Percentiles rank a stretch among this genome's conserved stretches.
These are phyloP conservation scores for Macrocystidia cucumis DNA, from an alignment of 1,284 basidiomycete species.

Conservation along the genomic window DNA sequence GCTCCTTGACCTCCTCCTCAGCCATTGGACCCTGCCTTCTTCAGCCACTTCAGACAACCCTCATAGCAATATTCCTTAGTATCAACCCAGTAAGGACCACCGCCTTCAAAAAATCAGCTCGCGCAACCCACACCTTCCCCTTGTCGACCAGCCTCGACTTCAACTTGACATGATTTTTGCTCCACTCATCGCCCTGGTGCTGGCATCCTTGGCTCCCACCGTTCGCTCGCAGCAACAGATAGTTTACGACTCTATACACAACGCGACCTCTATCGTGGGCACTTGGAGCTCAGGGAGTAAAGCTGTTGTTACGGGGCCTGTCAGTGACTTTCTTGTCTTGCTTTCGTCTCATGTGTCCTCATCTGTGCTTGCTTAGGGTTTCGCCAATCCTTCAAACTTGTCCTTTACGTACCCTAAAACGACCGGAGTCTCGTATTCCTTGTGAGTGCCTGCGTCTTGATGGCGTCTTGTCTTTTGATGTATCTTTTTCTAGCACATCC, in stretches of 20 bases:
- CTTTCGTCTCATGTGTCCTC: constrained; percentile 1
- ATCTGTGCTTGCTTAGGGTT: constrained; percentile 58
- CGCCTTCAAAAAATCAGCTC: constrained; percentile 1
- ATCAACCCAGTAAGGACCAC: neutral
- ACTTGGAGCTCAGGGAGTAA: constrained; percentile 82
- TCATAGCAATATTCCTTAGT: constrained; percentile 1
- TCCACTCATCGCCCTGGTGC: constrained; percentile 25
- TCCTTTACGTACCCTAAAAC: constrained; percentile 77
- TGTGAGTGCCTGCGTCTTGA: constrained; percentile 48
- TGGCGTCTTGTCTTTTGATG: constrained; percentile 5
- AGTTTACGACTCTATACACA: constrained; percentile 31
- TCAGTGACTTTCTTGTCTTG: constrained; percentile 35
- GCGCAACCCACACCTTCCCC: constrained; percentile 3
- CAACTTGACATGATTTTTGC: constrained; percentile 27
- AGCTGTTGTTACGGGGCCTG: constrained; percentile 75
- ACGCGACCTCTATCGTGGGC: constrained; percentile 61
- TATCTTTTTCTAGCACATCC: constrained; percentile 39
- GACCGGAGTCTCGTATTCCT: constrained; percentile 82
- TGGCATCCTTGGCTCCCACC: constrained; percentile 33
- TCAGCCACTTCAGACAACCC: constrained; percentile 7
- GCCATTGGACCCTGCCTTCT: constrained; percentile 14
- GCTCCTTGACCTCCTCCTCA: constrained; percentile 18
- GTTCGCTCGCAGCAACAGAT: constrained; percentile 28
- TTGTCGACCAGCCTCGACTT: constrained; percentile 4
- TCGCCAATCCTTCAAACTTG: constrained; percentile 75